Conservation (phyloP, 208 protist genomes). For the Acanthamoeba sp. region DNA sequence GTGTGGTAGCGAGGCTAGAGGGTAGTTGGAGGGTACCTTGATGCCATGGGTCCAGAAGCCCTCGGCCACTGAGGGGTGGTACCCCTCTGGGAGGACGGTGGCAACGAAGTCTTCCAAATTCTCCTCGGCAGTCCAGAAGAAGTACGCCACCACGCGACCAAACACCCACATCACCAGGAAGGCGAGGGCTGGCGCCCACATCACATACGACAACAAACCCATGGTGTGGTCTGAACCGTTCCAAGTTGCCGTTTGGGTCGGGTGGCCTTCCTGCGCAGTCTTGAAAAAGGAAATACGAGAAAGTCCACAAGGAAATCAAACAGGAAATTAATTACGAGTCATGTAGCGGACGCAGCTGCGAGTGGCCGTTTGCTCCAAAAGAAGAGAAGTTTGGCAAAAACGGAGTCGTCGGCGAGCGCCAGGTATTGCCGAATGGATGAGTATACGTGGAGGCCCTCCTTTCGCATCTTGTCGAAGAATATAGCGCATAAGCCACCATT, state of each 20-base stretch:
- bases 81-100: background rate
- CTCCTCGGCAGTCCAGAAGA: slow-evolving; percentile 4
- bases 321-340: no score
- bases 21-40: no score
- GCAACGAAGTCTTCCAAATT: background rate
- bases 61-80: background rate
- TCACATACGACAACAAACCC: background rate
- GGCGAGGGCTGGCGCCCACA: background rate
- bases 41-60: background rate
- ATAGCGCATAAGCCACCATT: no score
- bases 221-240: background rate
- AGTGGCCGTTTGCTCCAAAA: slow-evolving; percentile 8
- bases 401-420: slow-evolving; percentile 10
- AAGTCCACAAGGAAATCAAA: no score
- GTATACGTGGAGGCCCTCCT: slow-evolving; percentile 41
- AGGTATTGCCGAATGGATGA: slow-evolving; percentile 8
- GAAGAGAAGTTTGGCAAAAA: slow-evolving; percentile 45
- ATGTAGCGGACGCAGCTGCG: no score
- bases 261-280: no score
- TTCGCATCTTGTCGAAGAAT: no score
- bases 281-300: no score
- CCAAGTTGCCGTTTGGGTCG: no score
- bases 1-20: no score
- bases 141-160: background rate
- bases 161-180: background rate